Conservation (phyloP, 2,329 filamentous ascomycete species). For the Fusarium lyarnte region DNA sequence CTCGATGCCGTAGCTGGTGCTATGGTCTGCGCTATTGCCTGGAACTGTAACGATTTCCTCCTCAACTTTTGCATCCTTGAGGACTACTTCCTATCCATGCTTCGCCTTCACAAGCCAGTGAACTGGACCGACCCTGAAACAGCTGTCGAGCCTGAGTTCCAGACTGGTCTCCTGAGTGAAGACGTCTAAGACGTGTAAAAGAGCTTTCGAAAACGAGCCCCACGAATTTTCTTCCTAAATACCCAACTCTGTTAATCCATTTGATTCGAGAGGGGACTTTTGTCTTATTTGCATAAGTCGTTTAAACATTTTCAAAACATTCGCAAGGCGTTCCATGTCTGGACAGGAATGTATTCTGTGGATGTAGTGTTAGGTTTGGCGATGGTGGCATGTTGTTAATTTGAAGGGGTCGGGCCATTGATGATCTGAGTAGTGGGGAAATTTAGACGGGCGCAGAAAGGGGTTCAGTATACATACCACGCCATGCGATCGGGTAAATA, state of each 20-base stretch:
- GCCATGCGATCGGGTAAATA: constrained; percentile 9
- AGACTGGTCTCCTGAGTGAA: constrained; percentile 36
- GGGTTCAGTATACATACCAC: constrained; percentile 23
- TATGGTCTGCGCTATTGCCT: constrained; percentile 70
- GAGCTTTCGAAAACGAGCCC: constrained; percentile 8
- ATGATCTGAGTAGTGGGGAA: not conserved
- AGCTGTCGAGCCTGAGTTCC: constrained; percentile 48
- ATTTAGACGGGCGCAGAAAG: constrained; percentile 10
- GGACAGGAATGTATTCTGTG: not conserved
- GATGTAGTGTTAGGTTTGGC: not conserved
- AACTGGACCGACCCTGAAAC: constrained; percentile 52
- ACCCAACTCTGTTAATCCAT: not conserved
- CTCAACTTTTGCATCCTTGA: constrained; percentile 73
- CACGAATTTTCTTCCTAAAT: constrained; percentile 4
- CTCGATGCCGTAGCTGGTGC: constrained; percentile 77
- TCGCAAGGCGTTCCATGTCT: not conserved
- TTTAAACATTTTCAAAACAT: not conserved
- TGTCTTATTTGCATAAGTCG: not conserved
- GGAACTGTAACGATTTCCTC: constrained; percentile 64
- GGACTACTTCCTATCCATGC: constrained; percentile 71
- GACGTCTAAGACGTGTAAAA: constrained; percentile 25
- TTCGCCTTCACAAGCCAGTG: constrained; percentile 73
- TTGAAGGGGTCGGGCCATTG: not conserved
- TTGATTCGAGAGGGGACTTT: not conserved
- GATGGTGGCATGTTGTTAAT: constrained; percentile 12